Conservation (phyloP, 192 early-diverging fungal species). For the Phycomyces nitens region DNA sequence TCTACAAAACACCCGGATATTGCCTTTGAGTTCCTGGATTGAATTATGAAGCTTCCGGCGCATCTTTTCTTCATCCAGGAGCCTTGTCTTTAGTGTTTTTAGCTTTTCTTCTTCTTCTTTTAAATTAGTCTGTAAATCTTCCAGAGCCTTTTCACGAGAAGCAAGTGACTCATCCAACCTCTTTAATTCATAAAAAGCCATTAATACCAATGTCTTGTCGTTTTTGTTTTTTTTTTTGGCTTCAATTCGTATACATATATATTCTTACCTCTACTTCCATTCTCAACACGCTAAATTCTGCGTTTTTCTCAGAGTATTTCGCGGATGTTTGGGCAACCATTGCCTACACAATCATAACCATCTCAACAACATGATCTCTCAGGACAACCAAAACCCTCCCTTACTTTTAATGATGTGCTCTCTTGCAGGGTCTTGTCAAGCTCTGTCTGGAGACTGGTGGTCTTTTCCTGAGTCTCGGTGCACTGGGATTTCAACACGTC, state of each 20-base stretch:
- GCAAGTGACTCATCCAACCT: background rate
- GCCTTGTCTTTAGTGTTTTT: constrained; percentile 13
- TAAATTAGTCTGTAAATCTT: background rate
- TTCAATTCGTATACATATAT: too few species aligned
- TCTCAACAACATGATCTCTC: background rate
- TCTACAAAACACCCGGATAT: constrained; percentile 96
- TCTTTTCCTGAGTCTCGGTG: background rate
- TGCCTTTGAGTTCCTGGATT: constrained; percentile 92
- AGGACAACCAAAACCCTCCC: too few species aligned
- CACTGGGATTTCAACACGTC: background rate
- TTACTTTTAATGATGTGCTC: background rate
- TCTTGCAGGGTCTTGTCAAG: background rate
- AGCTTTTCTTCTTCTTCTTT: background rate
- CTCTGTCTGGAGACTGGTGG: background rate
- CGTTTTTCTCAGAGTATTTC: background rate
- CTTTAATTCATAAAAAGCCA: background rate
- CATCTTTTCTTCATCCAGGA: constrained; percentile 73
- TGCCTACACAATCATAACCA: background rate
- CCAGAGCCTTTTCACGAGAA: constrained; percentile 3
- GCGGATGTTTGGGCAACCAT: background rate
- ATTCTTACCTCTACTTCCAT: constrained; percentile 9
- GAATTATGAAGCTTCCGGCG: constrained; percentile 88
- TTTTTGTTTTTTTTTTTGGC: too few species aligned
- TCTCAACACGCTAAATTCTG: background rate
- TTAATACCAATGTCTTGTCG: too few species aligned